Conservation (phyloP, 2,329 filamentous ascomycete species). For the Pseudogymnoascus sp. region DNA sequence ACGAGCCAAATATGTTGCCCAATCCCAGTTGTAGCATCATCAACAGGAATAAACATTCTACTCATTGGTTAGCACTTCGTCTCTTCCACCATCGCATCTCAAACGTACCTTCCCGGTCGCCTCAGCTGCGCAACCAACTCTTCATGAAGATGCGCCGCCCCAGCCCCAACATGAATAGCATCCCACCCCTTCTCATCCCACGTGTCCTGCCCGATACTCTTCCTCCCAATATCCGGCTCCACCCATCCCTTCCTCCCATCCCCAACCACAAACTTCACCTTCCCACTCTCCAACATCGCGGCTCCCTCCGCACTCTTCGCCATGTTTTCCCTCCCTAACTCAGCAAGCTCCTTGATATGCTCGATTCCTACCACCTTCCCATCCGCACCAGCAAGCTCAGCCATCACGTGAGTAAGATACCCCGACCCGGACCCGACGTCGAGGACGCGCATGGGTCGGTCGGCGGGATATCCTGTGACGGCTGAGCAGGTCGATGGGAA, state of each 20-base stretch:
- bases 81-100: background rate
- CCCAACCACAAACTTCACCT: slow-evolving; percentile 63
- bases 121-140: slow-evolving; percentile 69
- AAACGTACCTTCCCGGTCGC: slow-evolving; percentile 55
- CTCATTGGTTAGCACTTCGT: slow-evolving; percentile 11
- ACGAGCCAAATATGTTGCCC: slow-evolving; percentile 65
- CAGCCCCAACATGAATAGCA: slow-evolving; percentile 91
- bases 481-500: slow-evolving; percentile 34
- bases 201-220: slow-evolving; percentile 33
- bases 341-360: slow-evolving; percentile 57
- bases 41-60: slow-evolving; percentile 69
- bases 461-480: slow-evolving; percentile 6
- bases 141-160: slow-evolving; percentile 63
- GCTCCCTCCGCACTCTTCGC: slow-evolving; percentile 49
- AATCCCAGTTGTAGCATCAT: slow-evolving; percentile 38
- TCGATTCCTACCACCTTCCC: slow-evolving; percentile 61
- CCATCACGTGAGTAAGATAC: slow-evolving; percentile 82
- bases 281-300: slow-evolving; percentile 51
- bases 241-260: slow-evolving; percentile 64
- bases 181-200: slow-evolving; percentile 59
- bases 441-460: slow-evolving; percentile 43
- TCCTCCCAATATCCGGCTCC: slow-evolving; percentile 23
- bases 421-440: slow-evolving; percentile 70
- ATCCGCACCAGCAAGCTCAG: slow-evolving; percentile 39
- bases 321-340: slow-evolving; percentile 59